Evolutionary conservation across 176 grass and related monocot genomes (phyloP), one percentile per base, ranked within the genome.

Genomic region (Secale cereale): DNA sequence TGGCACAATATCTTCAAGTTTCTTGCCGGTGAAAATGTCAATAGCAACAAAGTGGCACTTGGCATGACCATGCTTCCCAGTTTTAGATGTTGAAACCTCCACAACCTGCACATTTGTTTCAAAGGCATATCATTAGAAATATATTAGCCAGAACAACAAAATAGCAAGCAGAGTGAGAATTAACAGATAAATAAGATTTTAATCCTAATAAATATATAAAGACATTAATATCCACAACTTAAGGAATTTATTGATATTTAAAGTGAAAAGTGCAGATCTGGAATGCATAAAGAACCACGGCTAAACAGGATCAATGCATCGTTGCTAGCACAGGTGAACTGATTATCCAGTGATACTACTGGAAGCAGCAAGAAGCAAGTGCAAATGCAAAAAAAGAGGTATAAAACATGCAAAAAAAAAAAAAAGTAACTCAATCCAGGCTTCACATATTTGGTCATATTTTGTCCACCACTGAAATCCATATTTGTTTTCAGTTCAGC

Each of bases 1-100:
- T 64, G 90, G 86, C 43, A 91, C 90, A 75, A 85, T 91, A 85
- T 91, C 90, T 78, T 91, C 90, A 67, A 91, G 74, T 56, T 85
- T 88, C 84, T 88, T 85, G 23, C 43, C 65, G 74, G 41, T 91
- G 66, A 91, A 91, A 22, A 88, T 82, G 22, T 91, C 90, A 57
- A 91, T 88, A 50, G 77, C 86, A 82, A 88, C 78, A 67, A 91
- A 91, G 82, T 91, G 90, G 74, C 90, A 91, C 80, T 88, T 85
- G 16, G 82, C 86, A 2, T 91, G 90, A 59, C 86, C 90, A 40
- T 91, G 86, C 56, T 91, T 91, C 78, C 86, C 90, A 78, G 90
- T 91, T 74, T 91, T 82, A 17, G 90, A 91, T 86, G 86, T 88
- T 74, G 86, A 91, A 74, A 85, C 90, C 77, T 91, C 82, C 66